These are phyloP conservation scores for Lachancea nothofagi DNA, from an alignment of 805 yeast species.

Conservation along the genomic window DNA sequence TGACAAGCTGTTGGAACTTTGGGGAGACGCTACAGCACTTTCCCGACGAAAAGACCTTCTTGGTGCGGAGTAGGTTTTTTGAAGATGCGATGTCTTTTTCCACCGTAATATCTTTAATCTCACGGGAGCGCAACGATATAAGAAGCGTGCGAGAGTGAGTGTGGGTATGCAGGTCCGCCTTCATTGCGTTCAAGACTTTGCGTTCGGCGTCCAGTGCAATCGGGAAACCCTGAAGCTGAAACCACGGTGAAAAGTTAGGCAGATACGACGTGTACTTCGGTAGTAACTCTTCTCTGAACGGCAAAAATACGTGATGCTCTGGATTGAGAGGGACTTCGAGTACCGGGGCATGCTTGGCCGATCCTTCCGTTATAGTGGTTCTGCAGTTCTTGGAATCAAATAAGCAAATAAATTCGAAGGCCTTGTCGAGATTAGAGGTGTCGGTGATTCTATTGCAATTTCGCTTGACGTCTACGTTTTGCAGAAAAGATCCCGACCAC, in stretches of 20 bases:
- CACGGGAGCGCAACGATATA: slow-evolving; percentile 35
- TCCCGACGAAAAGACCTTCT: slow-evolving; percentile 27
- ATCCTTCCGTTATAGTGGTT: background rate
- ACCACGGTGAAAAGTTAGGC: slow-evolving; percentile 31
- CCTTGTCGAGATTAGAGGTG: slow-evolving; percentile 25
- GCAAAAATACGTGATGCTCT: background rate
- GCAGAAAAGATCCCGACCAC: background rate
- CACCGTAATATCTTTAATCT: slow-evolving; percentile 33
- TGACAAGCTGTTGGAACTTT: slow-evolving; percentile 20
- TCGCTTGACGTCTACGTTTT: slow-evolving; percentile 17
- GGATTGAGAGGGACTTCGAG: slow-evolving; percentile 4
- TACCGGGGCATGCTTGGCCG: slow-evolving; percentile 8
- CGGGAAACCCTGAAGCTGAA: slow-evolving; percentile 49
- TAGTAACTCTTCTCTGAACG: slow-evolving; percentile 16
- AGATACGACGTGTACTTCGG: slow-evolving; percentile 27
- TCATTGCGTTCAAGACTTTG: slow-evolving; percentile 47
- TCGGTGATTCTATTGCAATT: slow-evolving; percentile 27
- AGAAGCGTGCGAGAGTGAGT: slow-evolving; percentile 27
- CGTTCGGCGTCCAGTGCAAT: slow-evolving; percentile 44
- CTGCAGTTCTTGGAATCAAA: slow-evolving; percentile 1
- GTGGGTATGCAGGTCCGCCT: slow-evolving; percentile 39
- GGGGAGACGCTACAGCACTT: slow-evolving; percentile 20
- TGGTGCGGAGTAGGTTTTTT: slow-evolving; percentile 24
- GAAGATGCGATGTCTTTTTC: slow-evolving; percentile 15
- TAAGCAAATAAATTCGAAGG: slow-evolving; percentile 18